These are phyloP conservation scores for Ophiostoma himal-ulmi DNA, from an alignment of 2,329 filamentous ascomycete species.

Conservation along the genomic window DNA sequence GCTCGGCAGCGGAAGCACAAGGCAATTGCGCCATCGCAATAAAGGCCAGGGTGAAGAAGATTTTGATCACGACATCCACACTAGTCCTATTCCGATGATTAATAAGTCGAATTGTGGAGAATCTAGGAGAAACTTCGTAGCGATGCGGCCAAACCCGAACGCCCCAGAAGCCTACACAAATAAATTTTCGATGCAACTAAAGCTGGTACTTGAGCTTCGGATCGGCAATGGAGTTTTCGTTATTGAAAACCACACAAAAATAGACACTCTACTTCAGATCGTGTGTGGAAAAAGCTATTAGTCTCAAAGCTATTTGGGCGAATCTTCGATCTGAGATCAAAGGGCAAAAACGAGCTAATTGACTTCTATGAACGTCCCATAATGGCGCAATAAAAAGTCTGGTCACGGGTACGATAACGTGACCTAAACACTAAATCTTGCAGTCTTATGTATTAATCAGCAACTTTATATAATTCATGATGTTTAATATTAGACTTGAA, in stretches of 20 bases:
- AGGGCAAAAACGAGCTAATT: too few relatives aligned
- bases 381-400: too few relatives aligned
- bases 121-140: not conserved
- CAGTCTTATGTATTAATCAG: too few relatives aligned
- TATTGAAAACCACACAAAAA: not conserved
- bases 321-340: too few relatives aligned
- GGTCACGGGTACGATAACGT: too few relatives aligned
- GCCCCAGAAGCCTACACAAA: not conserved
- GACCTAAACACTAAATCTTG: too few relatives aligned
- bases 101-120: slow-evolving; percentile 14
- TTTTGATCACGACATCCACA: slow-evolving; percentile 36
- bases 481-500: too few relatives aligned
- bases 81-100: slow-evolving; percentile 29
- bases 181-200: slow-evolving; percentile 1
- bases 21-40: slow-evolving; percentile 27
- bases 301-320: not conserved
- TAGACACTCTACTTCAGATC: not conserved
- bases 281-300: not conserved
- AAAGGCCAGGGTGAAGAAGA: slow-evolving; percentile 20
- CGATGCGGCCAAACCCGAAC: slow-evolving; percentile 7
- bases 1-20: slow-evolving; percentile 11
- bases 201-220: not conserved
- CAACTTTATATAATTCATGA: too few relatives aligned
- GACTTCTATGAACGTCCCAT: too few relatives aligned
- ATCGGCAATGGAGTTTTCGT: not conserved